Evolutionary conservation across 2,329 filamentous ascomycete genomes (phyloP).

Genomic region (Pleurostoma richardsiae): DNA sequence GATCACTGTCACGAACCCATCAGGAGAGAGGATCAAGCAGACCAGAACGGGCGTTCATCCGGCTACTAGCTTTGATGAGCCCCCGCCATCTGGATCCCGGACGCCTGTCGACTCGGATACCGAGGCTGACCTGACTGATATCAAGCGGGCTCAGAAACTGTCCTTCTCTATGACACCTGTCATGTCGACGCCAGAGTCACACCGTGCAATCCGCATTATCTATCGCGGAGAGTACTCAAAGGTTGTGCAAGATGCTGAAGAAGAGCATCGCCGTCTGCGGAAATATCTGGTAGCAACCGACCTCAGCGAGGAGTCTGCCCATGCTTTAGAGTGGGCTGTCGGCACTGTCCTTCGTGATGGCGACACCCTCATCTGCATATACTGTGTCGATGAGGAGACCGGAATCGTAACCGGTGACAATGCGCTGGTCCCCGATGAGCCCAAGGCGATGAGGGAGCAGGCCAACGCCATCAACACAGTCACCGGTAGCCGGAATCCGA

Average conservation of each 20-base stretch:
- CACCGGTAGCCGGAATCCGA: constrained; percentile 31
- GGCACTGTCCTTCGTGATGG: constrained; percentile 91
- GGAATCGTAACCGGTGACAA: constrained; percentile 45
- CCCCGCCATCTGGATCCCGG: constrained; percentile 46
- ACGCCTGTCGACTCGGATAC: constrained; percentile 75
- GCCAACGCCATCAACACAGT: constrained; percentile 66
- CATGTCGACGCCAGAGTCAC: constrained; percentile 67
- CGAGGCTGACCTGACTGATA: constrained; percentile 77
- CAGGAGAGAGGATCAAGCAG: constrained; percentile 49
- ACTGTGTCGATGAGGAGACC: constrained; percentile 86
- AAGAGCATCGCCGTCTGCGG: constrained; percentile 71
- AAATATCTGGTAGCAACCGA: constrained; percentile 97
- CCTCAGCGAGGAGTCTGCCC: constrained; percentile 87
- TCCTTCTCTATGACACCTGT: constrained; percentile 76
- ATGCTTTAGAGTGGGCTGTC: constrained; percentile 96
- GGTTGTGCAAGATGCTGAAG: constrained; percentile 72
- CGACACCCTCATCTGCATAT: constrained; percentile 88
- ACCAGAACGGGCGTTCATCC: constrained; percentile 66
- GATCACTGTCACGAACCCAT: constrained; percentile 59
- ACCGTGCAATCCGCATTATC: constrained; percentile 83
- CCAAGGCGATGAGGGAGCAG: constrained; percentile 70
- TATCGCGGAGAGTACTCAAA: constrained; percentile 80
- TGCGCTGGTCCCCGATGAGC: constrained; percentile 63
- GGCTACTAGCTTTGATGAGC: constrained; percentile 75
- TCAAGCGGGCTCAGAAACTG: constrained; percentile 82